Conservation (phyloP, 805 yeast genomes). For the Komagataella phaffii region DNA sequence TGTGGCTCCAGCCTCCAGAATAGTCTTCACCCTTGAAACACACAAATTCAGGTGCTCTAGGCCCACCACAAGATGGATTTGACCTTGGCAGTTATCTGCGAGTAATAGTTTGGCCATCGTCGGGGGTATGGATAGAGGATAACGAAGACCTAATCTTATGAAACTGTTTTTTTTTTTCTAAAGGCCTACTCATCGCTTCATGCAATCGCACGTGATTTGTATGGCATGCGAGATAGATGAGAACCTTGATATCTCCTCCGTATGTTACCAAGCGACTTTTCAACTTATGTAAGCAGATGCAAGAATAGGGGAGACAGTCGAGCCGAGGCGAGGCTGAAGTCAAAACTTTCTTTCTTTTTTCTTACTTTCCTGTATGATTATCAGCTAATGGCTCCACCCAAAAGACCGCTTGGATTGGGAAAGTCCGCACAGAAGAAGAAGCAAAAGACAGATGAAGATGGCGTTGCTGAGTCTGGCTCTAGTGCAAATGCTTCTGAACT, state of each 20-base stretch:
- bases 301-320: too few species aligned
- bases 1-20: slow-evolving; percentile 39
- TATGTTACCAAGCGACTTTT: too few species aligned
- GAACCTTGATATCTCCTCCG: background rate
- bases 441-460: slow-evolving; percentile 6
- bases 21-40: slow-evolving; percentile 29
- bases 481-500: slow-evolving; percentile 16
- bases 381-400: slow-evolving; percentile 28
- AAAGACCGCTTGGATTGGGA: slow-evolving; percentile 56
- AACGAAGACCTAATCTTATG: background rate
- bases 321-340: background rate
- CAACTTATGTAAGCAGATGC: background rate
- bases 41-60: slow-evolving; percentile 24
- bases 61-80: slow-evolving; percentile 47
- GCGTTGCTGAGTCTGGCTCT: slow-evolving; percentile 7
- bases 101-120: slow-evolving; percentile 20
- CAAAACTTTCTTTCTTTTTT: slow-evolving; percentile 3
- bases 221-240: background rate
- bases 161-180: background rate
- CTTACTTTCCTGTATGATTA: slow-evolving; percentile 6
- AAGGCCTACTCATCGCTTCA: background rate
- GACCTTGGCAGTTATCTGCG: slow-evolving; percentile 31
- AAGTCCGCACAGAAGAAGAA: slow-evolving; percentile 25
- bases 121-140: background rate
- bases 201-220: background rate